Conservation (phyloP, 148 eudicot genomes). For the Rhododendron griersonianum region DNA sequence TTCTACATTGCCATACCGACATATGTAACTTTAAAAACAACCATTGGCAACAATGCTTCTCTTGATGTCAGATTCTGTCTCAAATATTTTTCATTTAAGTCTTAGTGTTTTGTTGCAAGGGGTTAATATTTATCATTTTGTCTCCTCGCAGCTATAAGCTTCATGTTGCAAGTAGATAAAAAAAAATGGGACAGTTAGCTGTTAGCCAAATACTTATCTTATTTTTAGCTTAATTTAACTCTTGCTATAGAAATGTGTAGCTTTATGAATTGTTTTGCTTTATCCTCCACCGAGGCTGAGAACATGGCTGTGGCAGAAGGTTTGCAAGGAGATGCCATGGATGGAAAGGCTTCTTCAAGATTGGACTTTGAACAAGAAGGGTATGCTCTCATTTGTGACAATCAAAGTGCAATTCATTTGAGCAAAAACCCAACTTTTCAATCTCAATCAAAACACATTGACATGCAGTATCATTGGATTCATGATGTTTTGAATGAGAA, state of each 20-base stretch:
- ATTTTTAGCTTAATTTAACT: neutral
- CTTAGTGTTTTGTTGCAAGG: neutral
- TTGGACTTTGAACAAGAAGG: neutral
- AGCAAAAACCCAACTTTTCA: neutral
- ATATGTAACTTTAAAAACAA: neutral
- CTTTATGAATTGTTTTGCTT: neutral
- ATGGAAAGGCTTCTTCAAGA: neutral
- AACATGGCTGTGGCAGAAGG: neutral
- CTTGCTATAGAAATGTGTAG: neutral
- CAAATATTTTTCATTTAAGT: neutral
- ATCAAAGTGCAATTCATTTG: neutral
- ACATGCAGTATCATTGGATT: neutral
- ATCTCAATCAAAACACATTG: neutral
- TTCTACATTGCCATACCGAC: neutral
- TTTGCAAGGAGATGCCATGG: neutral
- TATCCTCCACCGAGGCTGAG: neutral
- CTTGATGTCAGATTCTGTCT: neutral
- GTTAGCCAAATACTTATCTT: neutral
- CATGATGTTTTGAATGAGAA: neutral
- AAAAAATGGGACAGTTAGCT: too few species aligned
- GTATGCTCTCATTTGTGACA: neutral
- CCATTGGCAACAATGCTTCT: neutral
- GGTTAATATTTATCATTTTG: neutral
- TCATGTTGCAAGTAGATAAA: too few species aligned
- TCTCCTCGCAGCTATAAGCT: too few species aligned